These are phyloP conservation scores for Triticum monococcum DNA, from an alignment of 176 grass and related monocot species.

Conservation along the genomic window DNA sequence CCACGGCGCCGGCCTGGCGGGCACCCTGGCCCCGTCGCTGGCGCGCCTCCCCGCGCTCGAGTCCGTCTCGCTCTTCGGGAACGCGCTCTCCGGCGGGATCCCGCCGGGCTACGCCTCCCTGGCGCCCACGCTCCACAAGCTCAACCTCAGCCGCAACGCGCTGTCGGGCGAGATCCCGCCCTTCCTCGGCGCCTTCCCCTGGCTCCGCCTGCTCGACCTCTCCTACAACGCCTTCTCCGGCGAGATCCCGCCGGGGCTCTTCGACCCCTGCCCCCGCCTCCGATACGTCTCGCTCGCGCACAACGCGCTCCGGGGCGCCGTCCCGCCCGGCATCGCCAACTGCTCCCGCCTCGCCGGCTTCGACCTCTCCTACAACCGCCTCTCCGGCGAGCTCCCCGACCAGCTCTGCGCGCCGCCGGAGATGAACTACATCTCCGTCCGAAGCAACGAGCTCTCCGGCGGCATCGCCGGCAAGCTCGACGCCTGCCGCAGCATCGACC, in stretches of 20 bases:
- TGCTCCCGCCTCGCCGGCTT: slow-evolving; percentile 76
- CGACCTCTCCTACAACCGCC: slow-evolving; percentile 95
- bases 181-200: slow-evolving; percentile 56
- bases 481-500: slow-evolving; percentile 60
- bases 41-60: slow-evolving; percentile 56
- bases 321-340: slow-evolving; percentile 56
- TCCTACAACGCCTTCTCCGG: slow-evolving; percentile 85
- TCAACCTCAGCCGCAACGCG: slow-evolving; percentile 91
- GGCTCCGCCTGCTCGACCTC: slow-evolving; percentile 90
- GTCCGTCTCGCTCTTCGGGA: slow-evolving; percentile 81
- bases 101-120: slow-evolving; percentile 41
- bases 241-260: slow-evolving; percentile 66
- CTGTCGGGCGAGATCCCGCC: slow-evolving; percentile 60
- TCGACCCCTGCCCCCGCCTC: slow-evolving; percentile 71
- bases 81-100: slow-evolving; percentile 57
- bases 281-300: slow-evolving; percentile 87
- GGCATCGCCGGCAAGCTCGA: slow-evolving; percentile 41
- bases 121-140: slow-evolving; percentile 62
- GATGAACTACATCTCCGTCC: slow-evolving; percentile 81
- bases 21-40: slow-evolving; percentile 55
- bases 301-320: slow-evolving; percentile 62
- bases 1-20: slow-evolving; percentile 42
- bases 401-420: slow-evolving; percentile 65
- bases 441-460: slow-evolving; percentile 67
- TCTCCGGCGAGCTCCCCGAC: slow-evolving; percentile 67